These are phyloP conservation scores for Yamadazyma takamatsuzukensis DNA, from an alignment of 805 yeast genomes.

Conservation along the genomic window DNA sequence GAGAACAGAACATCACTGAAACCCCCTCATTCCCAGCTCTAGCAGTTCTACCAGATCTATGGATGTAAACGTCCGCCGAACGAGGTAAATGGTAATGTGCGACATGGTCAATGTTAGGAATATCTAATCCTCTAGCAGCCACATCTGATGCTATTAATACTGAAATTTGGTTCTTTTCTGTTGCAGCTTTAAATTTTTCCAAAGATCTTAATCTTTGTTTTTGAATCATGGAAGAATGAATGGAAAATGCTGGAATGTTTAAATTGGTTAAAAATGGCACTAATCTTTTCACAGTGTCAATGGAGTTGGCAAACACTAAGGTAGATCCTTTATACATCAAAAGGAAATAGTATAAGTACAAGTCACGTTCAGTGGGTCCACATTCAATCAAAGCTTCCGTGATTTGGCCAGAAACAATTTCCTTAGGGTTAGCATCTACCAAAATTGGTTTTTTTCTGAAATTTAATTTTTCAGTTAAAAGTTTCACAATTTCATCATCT, in stretches of 20 bases:
- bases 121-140: conserved; percentile 97
- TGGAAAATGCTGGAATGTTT: conserved; percentile 64
- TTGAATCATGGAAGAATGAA: conserved; percentile 94
- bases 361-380: conserved; percentile 83
- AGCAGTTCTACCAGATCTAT: conserved; percentile 98
- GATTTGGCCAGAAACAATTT: conserved; percentile 68
- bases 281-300: conserved; percentile 86
- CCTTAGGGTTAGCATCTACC: conserved; percentile 84
- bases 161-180: conserved; percentile 45
- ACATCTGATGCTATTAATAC: conserved; percentile 93
- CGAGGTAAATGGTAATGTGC: conserved; percentile 95
- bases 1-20: conserved; percentile 88
- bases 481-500: conserved; percentile 57
- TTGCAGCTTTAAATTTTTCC: conserved; percentile 69
- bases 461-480: conserved; percentile 65
- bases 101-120: conserved; percentile 86
- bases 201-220: conserved; percentile 84
- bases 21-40: conserved; percentile 94
- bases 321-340: conserved; percentile 86
- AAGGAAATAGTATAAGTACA: conserved; percentile 83
- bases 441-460: conserved; percentile 69
- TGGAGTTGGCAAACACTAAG: conserved; percentile 89
- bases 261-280: conserved; percentile 72
- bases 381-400: conserved; percentile 90
- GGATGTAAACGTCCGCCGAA: conserved; percentile 90